Evolutionary conservation across 1,284 basidiomycete genomes (phyloP).

Genomic region (Sparassis latifolia): DNA sequence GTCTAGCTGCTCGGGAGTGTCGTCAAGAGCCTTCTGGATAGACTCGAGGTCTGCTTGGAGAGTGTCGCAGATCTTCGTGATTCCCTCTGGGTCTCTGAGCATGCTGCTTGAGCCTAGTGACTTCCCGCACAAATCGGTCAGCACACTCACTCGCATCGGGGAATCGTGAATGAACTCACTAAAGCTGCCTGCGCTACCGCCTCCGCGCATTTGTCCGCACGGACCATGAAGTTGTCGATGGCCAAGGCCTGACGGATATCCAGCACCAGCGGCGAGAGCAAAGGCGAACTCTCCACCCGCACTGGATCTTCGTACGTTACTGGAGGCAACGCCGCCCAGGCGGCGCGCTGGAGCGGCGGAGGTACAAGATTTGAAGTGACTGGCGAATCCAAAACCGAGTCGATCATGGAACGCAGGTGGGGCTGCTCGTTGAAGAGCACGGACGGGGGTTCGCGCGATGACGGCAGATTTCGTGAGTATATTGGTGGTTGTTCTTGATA

Average conservation of each 20-base stretch:
- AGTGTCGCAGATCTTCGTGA: slow-evolving; percentile 12
- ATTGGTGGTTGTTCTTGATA: not conserved
- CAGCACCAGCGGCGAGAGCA: slow-evolving; percentile 5
- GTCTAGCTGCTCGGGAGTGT: slow-evolving; percentile 11
- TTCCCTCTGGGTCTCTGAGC: slow-evolving; percentile 13
- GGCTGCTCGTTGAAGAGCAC: not conserved
- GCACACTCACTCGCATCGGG: not conserved
- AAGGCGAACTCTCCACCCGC: not conserved
- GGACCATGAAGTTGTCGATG: slow-evolving; percentile 10
- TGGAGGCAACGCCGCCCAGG: slow-evolving; percentile 12
- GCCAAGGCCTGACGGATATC: slow-evolving; percentile 12
- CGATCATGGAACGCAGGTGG: not conserved
- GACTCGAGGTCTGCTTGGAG: slow-evolving; percentile 8
- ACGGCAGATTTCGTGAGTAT: not conserved
- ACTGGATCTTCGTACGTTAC: slow-evolving; percentile 4
- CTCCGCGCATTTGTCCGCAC: slow-evolving; percentile 14
- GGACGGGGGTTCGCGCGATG: not conserved
- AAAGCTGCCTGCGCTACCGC: slow-evolving; percentile 15
- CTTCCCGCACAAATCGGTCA: slow-evolving; percentile 5
- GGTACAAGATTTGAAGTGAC: slow-evolving; percentile 1
- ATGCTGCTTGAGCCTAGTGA: slow-evolving; percentile 17
- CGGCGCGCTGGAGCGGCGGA: slow-evolving; percentile 11
- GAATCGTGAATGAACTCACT: slow-evolving; percentile 7
- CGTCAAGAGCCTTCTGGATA: slow-evolving; percentile 15
- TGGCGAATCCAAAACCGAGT: not conserved